Percentiles rank a stretch among this genome's conserved stretches.
phyloP scores from a whole-genome alignment of 2,329 filamentous ascomycete species.

The Thermochaetoides dissita region DNA sequence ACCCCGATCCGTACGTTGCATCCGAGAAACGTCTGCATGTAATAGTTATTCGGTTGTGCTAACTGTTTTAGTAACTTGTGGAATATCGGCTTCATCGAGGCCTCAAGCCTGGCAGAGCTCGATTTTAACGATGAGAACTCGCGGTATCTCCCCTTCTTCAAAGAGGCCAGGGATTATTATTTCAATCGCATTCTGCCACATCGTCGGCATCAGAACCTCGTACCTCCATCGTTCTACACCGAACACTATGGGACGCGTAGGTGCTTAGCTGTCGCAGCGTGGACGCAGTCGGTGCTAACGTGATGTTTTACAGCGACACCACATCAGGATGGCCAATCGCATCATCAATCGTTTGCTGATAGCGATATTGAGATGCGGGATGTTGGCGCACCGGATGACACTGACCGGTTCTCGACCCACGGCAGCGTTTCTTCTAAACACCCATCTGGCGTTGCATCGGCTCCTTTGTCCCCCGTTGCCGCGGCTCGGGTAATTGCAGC shows the following conservation, averaged over 20 bases:
- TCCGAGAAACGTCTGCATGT: no score
- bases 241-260: no score
- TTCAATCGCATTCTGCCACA: background rate
- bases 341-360: no score
- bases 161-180: conserved; percentile 10
- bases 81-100: conserved; percentile 15
- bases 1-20: conserved; percentile 14
- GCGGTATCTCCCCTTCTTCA: conserved; percentile 9
- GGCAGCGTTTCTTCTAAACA: no score
- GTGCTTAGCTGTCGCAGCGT: no score
- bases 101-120: conserved; percentile 11
- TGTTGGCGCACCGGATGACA: background rate
- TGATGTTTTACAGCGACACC: background rate
- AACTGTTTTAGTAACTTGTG: background rate
- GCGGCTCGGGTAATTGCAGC: conserved; percentile 9
- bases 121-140: conserved; percentile 12
- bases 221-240: no score
- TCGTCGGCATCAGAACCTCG: background rate
- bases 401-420: conserved; percentile 1
- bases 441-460: background rate
- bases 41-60: no score
- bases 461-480: background rate
- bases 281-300: no score
- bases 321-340: background rate
- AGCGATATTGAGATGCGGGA: conserved; percentile 12